Evolutionary conservation across 192 early-diverging fungal species (phyloP), one percentile per base, ranked within the genome.

Genomic region (Gonapodya sp.): DNA sequence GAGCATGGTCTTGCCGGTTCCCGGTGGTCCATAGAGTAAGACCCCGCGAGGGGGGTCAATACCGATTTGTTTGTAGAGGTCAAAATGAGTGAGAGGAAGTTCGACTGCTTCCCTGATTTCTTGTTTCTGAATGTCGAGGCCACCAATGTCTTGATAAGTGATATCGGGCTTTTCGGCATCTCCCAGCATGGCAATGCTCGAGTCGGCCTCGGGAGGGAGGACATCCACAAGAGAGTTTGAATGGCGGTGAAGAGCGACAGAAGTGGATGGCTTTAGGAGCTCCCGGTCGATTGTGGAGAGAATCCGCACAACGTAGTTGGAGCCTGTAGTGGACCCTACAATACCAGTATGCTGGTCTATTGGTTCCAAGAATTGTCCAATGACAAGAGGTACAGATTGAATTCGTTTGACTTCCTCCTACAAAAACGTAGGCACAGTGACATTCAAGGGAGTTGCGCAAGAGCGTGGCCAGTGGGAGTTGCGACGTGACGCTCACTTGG

Each of bases 381-480:
- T 95, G 18, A 98, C 95, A 78, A 99, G 89, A 18, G 98, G 98
- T 18, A 99, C 97, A 0, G 96, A 96, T 83, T 96, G 93, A 81
- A 99, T 98, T 77, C 98, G 92, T 88, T 98, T 98, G 35, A 99
- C 97, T 86, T 99, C 96, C 82, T 97, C 97, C 85, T 96, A 94
- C 31, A 31, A 33, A 24, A 16, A 24, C 46, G 46, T 24, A 8
- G 24, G 24, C 8, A 16, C 24, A 24, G 46, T 64, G n/a, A n/a
- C 46, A 64, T 8, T 24, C 8, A 64, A 64, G 46, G 8, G 8
- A 8, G 24, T 64, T 8, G 46, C 24, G 8, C 46, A 24, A 8
- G 8, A 16, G 46, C 46, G 46, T 24, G 24, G 24, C 8, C 24
- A 24, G 46, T 24, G 8, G 8, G 46, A 64, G 8, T 8, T 24